Conservation (phyloP, 805 yeast genomes). For the Myxozyma neotropica region DNA sequence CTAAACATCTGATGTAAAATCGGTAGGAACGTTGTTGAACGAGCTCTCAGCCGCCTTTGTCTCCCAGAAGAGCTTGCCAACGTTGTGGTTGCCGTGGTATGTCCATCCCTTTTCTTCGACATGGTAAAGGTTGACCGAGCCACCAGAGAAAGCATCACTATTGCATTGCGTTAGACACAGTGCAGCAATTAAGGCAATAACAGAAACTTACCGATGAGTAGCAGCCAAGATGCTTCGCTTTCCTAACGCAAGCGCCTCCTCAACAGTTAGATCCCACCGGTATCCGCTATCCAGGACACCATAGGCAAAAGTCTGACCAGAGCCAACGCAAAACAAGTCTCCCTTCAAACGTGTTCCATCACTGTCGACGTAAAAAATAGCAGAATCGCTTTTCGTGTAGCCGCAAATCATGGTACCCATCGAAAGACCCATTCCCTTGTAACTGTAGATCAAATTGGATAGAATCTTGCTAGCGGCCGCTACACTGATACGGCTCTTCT, state of each 20-base stretch:
- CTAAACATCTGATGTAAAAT: conserved; percentile 17
- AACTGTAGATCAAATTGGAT: conserved; percentile 83
- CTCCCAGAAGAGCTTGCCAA: conserved; percentile 89
- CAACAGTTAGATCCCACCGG: conserved; percentile 87
- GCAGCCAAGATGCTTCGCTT: conserved; percentile 96
- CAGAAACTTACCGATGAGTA: conserved; percentile 67
- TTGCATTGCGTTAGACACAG: neutral
- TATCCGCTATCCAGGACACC: conserved; percentile 95
- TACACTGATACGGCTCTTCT: conserved; percentile 91
- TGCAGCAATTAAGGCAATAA: neutral
- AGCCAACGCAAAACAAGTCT: conserved; percentile 94
- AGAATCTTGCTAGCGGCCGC: conserved; percentile 96
- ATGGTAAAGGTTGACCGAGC: conserved; percentile 89
- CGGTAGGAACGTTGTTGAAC: conserved; percentile 68
- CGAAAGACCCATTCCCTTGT: conserved; percentile 97
- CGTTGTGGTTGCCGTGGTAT: conserved; percentile 93
- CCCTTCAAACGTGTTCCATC: conserved; percentile 97
- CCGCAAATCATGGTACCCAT: conserved; percentile 99
- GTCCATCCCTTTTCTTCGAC: conserved; percentile 94
- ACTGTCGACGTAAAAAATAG: conserved; percentile 93
- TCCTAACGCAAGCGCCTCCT: conserved; percentile 92
- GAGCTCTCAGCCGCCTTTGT: conserved; percentile 85
- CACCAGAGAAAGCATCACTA: conserved; percentile 92
- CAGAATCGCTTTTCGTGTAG: conserved; percentile 90
- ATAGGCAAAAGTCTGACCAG: conserved; percentile 98